A percentile compares a stretch with the other conserved stretches of the same genome.
Conservation (phyloP, 192 early-diverging fungal species). For the Rhizophagus prolifer region DNA sequence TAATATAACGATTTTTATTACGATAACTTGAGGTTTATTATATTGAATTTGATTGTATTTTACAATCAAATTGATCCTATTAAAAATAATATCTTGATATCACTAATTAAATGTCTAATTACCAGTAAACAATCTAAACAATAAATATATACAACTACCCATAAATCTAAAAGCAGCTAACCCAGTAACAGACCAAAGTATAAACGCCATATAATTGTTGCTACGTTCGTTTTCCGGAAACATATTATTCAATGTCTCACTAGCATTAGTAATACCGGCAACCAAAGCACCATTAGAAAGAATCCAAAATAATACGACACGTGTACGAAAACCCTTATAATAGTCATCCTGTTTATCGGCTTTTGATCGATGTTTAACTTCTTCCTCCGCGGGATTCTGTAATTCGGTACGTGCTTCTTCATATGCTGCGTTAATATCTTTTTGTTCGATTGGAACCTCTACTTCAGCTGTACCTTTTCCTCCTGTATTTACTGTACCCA, state of each 20-base stretch:
- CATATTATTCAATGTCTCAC: constrained; percentile 31
- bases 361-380: constrained; percentile 58
- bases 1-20: too few species aligned
- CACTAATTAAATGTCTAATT: too few species aligned
- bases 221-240: constrained; percentile 39
- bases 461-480: constrained; percentile 46
- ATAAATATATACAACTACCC: constrained; percentile 65
- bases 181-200: constrained; percentile 77
- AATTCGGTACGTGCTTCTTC: constrained; percentile 63
- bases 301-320: constrained; percentile 74
- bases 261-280: constrained; percentile 59
- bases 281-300: constrained; percentile 74
- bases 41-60: too few species aligned
- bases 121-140: constrained; percentile 58
- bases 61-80: too few species aligned
- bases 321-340: constrained; percentile 80
- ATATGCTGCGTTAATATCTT: constrained; percentile 49
- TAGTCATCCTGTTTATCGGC: constrained; percentile 80
- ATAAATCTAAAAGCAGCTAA: constrained; percentile 67
- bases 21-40: too few species aligned
- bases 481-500: constrained; percentile 36
- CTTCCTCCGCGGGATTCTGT: constrained; percentile 42
- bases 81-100: too few species aligned
- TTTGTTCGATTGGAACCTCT: constrained; percentile 43
- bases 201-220: constrained; percentile 56